phyloP scores from a whole-genome alignment of 176 grass and related monocot species.

The Aechmea fasciata region DNA sequence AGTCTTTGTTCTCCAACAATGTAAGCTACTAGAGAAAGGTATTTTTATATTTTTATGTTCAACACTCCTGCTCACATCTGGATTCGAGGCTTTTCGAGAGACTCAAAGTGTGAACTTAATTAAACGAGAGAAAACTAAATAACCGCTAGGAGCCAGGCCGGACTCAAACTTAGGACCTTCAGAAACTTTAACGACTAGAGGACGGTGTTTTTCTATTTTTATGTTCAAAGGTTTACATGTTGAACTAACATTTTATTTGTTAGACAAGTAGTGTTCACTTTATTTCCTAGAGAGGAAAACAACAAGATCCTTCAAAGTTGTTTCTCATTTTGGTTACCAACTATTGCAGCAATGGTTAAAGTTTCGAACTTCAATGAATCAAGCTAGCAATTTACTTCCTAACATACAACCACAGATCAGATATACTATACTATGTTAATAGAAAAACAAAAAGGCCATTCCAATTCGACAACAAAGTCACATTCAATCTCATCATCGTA shows the following conservation, averaged over 20 bases:
- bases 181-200: too few relatives aligned
- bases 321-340: not conserved
- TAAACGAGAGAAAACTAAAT: too few relatives aligned
- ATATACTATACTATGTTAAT: not conserved
- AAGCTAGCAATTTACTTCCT: not conserved
- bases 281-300: not conserved
- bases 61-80: too few relatives aligned
- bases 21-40: too few relatives aligned
- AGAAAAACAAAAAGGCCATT: not conserved
- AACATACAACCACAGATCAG: not conserved
- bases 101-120: too few relatives aligned
- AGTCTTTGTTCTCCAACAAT: too few relatives aligned
- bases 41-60: too few relatives aligned
- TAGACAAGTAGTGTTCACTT: not conserved
- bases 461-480: too few relatives aligned
- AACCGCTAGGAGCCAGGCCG: too few relatives aligned
- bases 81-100: too few relatives aligned
- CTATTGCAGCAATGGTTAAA: not conserved
- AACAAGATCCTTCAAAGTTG: not conserved
- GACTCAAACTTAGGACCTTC: too few relatives aligned
- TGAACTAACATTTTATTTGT: not conserved
- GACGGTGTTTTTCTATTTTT: not conserved
- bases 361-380: not conserved
- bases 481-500: too few relatives aligned
- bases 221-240: not conserved